A percentile compares a stretch with the other conserved stretches of the same genome.
phyloP scores from a whole-genome alignment of 129 eudicot genomes.

The Oenanthe sinensis region DNA sequence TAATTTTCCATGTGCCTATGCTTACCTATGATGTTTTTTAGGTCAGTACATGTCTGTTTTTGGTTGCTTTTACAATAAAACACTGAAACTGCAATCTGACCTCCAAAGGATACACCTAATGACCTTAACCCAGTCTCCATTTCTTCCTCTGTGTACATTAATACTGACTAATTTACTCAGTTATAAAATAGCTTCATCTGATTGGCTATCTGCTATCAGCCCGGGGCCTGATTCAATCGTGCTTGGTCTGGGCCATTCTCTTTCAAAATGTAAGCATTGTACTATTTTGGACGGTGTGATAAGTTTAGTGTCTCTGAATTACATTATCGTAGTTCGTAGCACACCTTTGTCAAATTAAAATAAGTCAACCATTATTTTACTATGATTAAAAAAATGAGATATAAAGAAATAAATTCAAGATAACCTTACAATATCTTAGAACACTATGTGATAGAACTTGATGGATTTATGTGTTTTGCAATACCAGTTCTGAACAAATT shows the following conservation, averaged over 20 bases:
- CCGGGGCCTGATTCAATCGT: no score
- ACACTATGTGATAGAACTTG: background rate
- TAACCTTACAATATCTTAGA: background rate
- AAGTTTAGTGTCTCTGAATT: background rate
- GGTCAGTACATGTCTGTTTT: background rate
- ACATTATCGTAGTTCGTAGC: background rate
- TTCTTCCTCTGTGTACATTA: background rate
- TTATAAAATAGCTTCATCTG: background rate
- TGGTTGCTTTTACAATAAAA: background rate
- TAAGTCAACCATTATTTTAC: no score
- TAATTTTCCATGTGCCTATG: background rate
- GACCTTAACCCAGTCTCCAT: background rate
- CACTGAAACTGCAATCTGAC: background rate
- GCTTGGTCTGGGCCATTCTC: background rate
- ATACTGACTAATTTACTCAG: background rate
- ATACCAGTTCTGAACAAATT: background rate
- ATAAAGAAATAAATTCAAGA: background rate
- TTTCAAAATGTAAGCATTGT: no score
- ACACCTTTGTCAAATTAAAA: no score
- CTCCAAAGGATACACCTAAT: background rate
- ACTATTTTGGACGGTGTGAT: background rate
- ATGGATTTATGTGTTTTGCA: background rate
- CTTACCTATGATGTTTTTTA: background rate
- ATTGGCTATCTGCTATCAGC: background rate
- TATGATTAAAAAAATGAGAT: background rate